phyloP scores from a whole-genome alignment of 1,139 yeast species.

The Hemisphaericaspora xylanilytica region DNA sequence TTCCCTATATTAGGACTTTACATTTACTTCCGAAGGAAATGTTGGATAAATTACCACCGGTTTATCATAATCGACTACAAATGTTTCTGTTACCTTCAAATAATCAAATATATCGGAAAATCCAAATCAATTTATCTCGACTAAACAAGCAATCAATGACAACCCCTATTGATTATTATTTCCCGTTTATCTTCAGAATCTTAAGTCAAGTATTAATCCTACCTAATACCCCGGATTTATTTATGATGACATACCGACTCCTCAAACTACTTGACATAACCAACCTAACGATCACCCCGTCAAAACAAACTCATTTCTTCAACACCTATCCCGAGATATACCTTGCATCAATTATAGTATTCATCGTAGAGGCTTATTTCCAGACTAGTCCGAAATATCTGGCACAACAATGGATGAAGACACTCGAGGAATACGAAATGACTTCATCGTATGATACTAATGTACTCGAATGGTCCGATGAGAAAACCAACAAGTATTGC shows the following conservation, averaged over 20 bases:
- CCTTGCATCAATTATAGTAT: slow-evolving; percentile 23
- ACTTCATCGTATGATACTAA: slow-evolving; percentile 21
- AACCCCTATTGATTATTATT: slow-evolving; percentile 27
- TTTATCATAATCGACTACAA: slow-evolving; percentile 25
- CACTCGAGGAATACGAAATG: slow-evolving; percentile 19
- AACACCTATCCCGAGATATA: slow-evolving; percentile 30
- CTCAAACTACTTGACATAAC: slow-evolving; percentile 9
- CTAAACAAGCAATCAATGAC: slow-evolving; percentile 5
- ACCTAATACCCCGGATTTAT: slow-evolving; percentile 33
- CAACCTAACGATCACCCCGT: background rate
- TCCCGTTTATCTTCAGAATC: slow-evolving; percentile 33
- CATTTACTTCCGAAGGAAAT: slow-evolving; percentile 27
- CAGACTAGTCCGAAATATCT: slow-evolving; percentile 10
- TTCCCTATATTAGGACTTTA: slow-evolving; percentile 39
- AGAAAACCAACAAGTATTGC: slow-evolving; percentile 37
- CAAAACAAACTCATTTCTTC: slow-evolving; percentile 1
- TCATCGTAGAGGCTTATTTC: slow-evolving; percentile 26
- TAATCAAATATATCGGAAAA: slow-evolving; percentile 25
- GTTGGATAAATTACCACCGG: slow-evolving; percentile 24
- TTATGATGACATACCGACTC: slow-evolving; percentile 20
- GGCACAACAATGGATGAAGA: slow-evolving; percentile 23
- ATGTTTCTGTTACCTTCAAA: slow-evolving; percentile 29
- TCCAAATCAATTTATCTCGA: slow-evolving; percentile 14
- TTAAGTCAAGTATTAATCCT: slow-evolving; percentile 26
- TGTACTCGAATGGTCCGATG: slow-evolving; percentile 39